Percentiles rank a stretch among this genome's conserved stretches.
Evolutionary conservation across 2,329 filamentous ascomycete genomes (phyloP).

Genomic region (Stemphylium beticola): DNA sequence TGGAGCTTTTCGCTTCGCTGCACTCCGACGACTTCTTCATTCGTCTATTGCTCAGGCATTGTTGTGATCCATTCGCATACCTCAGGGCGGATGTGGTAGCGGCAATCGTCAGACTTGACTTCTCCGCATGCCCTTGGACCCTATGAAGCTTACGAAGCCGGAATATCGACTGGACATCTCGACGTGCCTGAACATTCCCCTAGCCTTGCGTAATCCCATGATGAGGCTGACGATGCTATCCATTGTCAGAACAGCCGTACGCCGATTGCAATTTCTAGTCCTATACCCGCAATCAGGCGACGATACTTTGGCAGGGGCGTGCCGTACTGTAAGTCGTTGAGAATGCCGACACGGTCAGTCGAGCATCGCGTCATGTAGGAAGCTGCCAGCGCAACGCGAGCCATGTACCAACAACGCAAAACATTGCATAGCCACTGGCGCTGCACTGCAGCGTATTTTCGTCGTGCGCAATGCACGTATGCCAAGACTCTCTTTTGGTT

Average conservation of each 20-base stretch:
- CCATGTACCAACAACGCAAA: conserved; percentile 1
- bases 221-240: too few species aligned
- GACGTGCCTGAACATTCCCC: too few species aligned
- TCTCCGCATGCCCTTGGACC: not conserved
- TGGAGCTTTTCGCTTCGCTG: not conserved
- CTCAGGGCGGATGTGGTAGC: not conserved
- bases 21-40: not conserved
- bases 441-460: conserved; percentile 20
- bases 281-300: not conserved
- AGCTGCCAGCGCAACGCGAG: not conserved
- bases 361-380: not conserved
- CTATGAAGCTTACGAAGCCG: too few species aligned
- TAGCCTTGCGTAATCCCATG: too few species aligned
- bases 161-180: too few species aligned
- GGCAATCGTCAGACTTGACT: not conserved
- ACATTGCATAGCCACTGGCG: conserved; percentile 6
- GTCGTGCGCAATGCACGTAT: conserved; percentile 34
- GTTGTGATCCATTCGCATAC: not conserved
- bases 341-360: not conserved
- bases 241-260: not conserved
- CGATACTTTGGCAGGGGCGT: not conserved
- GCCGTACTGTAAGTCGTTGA: not conserved
- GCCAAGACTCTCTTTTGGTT: conserved; percentile 41
- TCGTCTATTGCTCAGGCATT: not conserved
- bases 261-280: not conserved